Percentiles rank a stretch among this genome's conserved stretches.
Evolutionary conservation across 768 basidiomycete species (phyloP).

Genomic region (Gelatoporia subvermispora): DNA sequence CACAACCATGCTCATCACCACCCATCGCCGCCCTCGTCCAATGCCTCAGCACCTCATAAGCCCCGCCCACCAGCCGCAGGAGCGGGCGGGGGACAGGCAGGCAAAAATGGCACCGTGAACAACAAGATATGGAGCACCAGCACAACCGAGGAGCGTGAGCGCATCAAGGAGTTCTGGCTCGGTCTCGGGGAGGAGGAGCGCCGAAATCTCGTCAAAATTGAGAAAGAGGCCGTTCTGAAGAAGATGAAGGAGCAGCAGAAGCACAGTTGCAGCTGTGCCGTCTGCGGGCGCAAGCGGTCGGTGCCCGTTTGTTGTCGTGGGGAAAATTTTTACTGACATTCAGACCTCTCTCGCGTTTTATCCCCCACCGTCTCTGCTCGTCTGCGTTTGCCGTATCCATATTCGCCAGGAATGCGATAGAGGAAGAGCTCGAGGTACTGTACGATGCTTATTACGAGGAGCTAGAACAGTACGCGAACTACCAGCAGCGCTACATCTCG

Average conservation of each 20-base stretch:
- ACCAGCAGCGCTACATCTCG: slow-evolving; percentile 92
- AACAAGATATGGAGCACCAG: slow-evolving; percentile 95
- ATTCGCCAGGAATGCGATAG: slow-evolving; percentile 80
- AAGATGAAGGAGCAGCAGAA: slow-evolving; percentile 99
- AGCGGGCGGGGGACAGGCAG: slow-evolving; percentile 19
- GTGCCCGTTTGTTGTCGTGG: slow-evolving; percentile 34
- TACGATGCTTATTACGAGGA: slow-evolving; percentile 99
- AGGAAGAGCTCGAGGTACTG: slow-evolving; percentile 99
- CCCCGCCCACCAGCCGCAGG: slow-evolving; percentile 30
- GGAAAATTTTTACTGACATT: slow-evolving; percentile 22
- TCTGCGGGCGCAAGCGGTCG: slow-evolving; percentile 94
- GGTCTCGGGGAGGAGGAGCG: slow-evolving; percentile 89
- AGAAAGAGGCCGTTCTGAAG: slow-evolving; percentile 94
- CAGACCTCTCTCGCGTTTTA: slow-evolving; percentile 8
- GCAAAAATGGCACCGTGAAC: slow-evolving; percentile 30
- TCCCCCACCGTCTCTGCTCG: slow-evolving; percentile 11
- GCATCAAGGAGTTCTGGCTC: slow-evolving; percentile 98
- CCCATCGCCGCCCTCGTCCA: slow-evolving; percentile 45
- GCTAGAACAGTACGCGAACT: slow-evolving; percentile 98
- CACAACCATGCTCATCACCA: slow-evolving; percentile 52
- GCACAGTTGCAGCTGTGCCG: slow-evolving; percentile 92
- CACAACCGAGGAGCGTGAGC: slow-evolving; percentile 88
- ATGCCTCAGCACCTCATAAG: slow-evolving; percentile 34
- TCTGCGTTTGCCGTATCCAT: slow-evolving; percentile 11
- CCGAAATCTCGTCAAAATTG: slow-evolving; percentile 88